Percentiles rank a stretch among this genome's conserved stretches.
Evolutionary conservation across 1,284 basidiomycete species (phyloP).

Genomic region (Lentinula novae-zelandiae): DNA sequence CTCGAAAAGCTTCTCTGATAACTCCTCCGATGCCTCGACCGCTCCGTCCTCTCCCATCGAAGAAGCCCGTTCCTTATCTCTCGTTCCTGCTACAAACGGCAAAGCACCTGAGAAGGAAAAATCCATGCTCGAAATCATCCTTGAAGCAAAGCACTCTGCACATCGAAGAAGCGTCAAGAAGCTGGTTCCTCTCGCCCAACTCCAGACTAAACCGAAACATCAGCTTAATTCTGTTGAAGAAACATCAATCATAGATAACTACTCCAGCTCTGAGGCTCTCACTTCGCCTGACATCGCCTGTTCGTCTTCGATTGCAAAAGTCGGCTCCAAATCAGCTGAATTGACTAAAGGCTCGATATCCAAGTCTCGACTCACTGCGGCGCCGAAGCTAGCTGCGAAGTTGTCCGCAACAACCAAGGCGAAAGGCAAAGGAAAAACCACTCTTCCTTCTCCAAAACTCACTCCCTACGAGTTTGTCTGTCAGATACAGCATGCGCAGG

Average conservation of each 20-base stretch:
- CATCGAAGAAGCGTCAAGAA: background rate
- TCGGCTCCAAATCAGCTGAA: background rate
- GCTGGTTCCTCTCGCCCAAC: background rate
- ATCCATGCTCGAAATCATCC: slow-evolving; percentile 4
- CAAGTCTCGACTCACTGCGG: background rate
- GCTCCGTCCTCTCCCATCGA: slow-evolving; percentile 35
- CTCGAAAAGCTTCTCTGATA: background rate
- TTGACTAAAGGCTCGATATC: background rate
- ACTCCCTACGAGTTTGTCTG: slow-evolving; percentile 32
- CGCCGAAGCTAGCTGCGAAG: background rate
- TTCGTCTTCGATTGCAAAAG: background rate
- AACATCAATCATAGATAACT: background rate
- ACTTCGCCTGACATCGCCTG: background rate
- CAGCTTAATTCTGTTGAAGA: background rate
- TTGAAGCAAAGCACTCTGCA: background rate
- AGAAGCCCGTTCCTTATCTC: slow-evolving; percentile 22
- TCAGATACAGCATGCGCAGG: slow-evolving; percentile 23
- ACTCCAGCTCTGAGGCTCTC: background rate
- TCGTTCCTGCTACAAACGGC: background rate
- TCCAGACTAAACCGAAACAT: background rate
- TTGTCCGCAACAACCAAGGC: background rate
- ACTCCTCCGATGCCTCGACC: background rate
- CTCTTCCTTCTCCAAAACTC: background rate
- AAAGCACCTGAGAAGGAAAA: slow-evolving; percentile 11
- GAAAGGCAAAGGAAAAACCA: background rate